Percentiles rank a stretch among this genome's conserved stretches.
phyloP scores from a whole-genome alignment of 805 yeast genomes.

The Saturnispora sekii region DNA sequence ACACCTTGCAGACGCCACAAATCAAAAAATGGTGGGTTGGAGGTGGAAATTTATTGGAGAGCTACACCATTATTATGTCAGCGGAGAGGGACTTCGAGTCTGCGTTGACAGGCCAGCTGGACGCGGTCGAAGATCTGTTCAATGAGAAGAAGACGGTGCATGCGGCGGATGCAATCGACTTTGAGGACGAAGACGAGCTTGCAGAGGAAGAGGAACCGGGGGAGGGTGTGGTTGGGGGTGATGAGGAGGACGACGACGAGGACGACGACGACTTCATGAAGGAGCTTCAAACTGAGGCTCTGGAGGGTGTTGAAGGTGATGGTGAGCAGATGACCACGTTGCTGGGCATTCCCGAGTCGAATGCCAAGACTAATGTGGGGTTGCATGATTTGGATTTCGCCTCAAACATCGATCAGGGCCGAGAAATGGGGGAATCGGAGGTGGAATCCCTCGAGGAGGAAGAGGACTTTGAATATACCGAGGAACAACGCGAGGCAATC shows the following conservation, averaged over 20 bases:
- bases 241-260: slow-evolving; percentile 28
- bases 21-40: too few relatives aligned
- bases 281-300: slow-evolving; percentile 29
- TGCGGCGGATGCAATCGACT: slow-evolving; percentile 88
- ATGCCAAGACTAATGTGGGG: slow-evolving; percentile 17
- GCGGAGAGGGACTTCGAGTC: slow-evolving; percentile 26
- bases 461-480: slow-evolving; percentile 10
- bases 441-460: slow-evolving; percentile 10
- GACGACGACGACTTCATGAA: slow-evolving; percentile 29
- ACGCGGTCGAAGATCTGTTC: slow-evolving; percentile 25
- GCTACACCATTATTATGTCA: not conserved
- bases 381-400: slow-evolving; percentile 25
- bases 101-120: slow-evolving; percentile 27
- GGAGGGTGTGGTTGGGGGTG: slow-evolving; percentile 32
- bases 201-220: slow-evolving; percentile 68
- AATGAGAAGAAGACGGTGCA: slow-evolving; percentile 51
- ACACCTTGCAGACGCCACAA: too few relatives aligned
- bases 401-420: slow-evolving; percentile 12
- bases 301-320: slow-evolving; percentile 28
- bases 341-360: slow-evolving; percentile 22
- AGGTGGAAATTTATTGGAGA: too few relatives aligned
- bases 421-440: slow-evolving; percentile 3
- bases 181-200: slow-evolving; percentile 87
- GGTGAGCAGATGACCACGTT: slow-evolving; percentile 20
- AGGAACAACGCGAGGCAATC: slow-evolving; percentile 6